Conservation (phyloP, 805 yeast species). For the Cyberlindnera misumaiensis region DNA sequence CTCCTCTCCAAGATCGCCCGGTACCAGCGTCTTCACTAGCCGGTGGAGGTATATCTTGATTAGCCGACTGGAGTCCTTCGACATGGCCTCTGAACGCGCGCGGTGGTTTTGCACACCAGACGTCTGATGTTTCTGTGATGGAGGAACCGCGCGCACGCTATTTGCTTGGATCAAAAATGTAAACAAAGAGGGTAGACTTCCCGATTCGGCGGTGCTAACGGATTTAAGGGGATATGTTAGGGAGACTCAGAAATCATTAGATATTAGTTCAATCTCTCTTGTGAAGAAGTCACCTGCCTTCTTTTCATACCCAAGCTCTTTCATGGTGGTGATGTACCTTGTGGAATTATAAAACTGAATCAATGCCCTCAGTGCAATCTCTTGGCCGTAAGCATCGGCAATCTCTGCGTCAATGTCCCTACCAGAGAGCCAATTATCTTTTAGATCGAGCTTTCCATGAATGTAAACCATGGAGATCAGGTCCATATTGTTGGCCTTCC, state of each 20-base stretch:
- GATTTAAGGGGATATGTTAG: neutral
- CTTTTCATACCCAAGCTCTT: conserved; percentile 47
- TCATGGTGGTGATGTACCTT: conserved; percentile 47
- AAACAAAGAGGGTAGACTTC: conserved; percentile 9
- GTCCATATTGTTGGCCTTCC: conserved; percentile 93
- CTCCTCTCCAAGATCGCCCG: conserved; percentile 7
- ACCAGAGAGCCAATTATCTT: conserved; percentile 87
- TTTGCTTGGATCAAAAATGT: conserved; percentile 3
- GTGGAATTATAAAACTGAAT: conserved; percentile 68
- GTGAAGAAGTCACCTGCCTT: conserved; percentile 35
- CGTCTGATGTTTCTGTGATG: neutral
- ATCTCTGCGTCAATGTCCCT: conserved; percentile 70
- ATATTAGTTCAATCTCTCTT: conserved; percentile 29
- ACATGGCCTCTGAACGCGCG: neutral
- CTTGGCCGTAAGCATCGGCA: conserved; percentile 76
- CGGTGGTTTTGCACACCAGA: neutral
- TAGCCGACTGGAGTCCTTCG: neutral
- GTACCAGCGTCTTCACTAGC: conserved; percentile 13
- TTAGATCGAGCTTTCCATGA: conserved; percentile 60
- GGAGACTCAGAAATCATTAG: neutral
- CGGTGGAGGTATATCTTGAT: conserved; percentile 13
- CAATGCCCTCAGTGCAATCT: conserved; percentile 72
- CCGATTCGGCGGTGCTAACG: conserved; percentile 1
- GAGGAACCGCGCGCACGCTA: conserved; percentile 1
- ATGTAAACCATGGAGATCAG: conserved; percentile 80